Conservation (phyloP, 2,329 filamentous ascomycete species). For the Elsinoe ampelina region DNA sequence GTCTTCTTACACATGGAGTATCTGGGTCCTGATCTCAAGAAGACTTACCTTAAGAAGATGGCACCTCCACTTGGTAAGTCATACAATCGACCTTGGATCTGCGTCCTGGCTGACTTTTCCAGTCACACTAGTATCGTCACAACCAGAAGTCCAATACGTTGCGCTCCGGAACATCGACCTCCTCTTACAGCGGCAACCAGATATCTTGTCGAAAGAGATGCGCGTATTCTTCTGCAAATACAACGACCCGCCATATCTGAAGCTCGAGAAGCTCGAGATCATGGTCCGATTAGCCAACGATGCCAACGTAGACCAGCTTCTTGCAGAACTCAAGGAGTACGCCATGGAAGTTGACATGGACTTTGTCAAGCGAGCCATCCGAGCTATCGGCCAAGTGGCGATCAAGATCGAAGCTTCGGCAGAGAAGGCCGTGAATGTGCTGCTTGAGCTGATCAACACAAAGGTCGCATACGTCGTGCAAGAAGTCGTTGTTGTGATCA, state of each 20-base stretch:
- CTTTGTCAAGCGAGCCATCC: constrained; percentile 87
- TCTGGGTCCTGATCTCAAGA: constrained; percentile 66
- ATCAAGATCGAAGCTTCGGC: constrained; percentile 96
- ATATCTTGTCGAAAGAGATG: constrained; percentile 94
- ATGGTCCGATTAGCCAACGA: constrained; percentile 99
- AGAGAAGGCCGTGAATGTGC: constrained; percentile 88
- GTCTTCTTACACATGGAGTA: constrained; percentile 94
- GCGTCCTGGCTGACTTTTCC: constrained; percentile 20
- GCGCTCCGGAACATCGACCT: constrained; percentile 93
- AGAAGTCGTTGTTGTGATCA: constrained; percentile 97
- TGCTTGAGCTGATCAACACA: constrained; percentile 88
- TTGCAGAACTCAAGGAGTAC: constrained; percentile 94
- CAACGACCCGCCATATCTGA: constrained; percentile 95
- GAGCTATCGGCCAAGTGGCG: constrained; percentile 92
- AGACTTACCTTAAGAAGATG: constrained; percentile 96
- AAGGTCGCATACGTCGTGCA: constrained; percentile 99
- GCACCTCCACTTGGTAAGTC: constrained; percentile 75
- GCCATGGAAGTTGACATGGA: constrained; percentile 99
- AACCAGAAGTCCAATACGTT: constrained; percentile 95
- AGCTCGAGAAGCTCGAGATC: constrained; percentile 94
- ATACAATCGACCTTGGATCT: not conserved
- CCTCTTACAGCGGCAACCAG: constrained; percentile 86
- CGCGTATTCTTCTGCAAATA: constrained; percentile 99
- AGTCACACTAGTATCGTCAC: constrained; percentile 93
- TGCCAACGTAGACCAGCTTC: constrained; percentile 85